phyloP scores from a whole-genome alignment of 2,329 filamentous ascomycete genomes.

The Acephala macrosclerotiorum region DNA sequence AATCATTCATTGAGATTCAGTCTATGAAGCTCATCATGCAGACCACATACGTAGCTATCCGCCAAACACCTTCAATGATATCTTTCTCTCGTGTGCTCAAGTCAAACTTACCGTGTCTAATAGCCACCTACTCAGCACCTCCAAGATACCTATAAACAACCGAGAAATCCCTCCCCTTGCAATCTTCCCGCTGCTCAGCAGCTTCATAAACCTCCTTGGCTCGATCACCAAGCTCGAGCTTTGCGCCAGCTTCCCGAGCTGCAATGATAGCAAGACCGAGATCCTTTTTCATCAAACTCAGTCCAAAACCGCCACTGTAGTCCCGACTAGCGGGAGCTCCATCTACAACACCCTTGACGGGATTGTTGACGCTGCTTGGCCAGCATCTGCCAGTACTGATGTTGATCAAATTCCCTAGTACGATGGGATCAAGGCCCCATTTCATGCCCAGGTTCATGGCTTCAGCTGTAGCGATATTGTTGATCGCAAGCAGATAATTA shows the following conservation, averaged over 20 bases:
- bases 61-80: constrained; percentile 8
- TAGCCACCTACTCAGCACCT: constrained; percentile 27
- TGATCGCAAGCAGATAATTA: constrained; percentile 94
- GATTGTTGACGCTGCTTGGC: constrained; percentile 96
- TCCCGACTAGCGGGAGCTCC: constrained; percentile 77
- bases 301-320: constrained; percentile 80
- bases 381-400: constrained; percentile 94
- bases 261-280: constrained; percentile 76
- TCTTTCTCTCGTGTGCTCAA: neutral
- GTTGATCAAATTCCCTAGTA: constrained; percentile 87
- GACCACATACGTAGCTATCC: neutral
- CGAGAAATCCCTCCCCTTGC: constrained; percentile 79
- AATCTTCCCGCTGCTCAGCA: constrained; percentile 66
- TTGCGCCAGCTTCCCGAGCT: constrained; percentile 70
- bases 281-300: constrained; percentile 84
- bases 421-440: constrained; percentile 61
- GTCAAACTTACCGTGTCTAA: neutral
- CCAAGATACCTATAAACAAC: constrained; percentile 79
- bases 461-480: constrained; percentile 75
- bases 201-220: constrained; percentile 73
- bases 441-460: constrained; percentile 65
- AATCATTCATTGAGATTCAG: neutral
- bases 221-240: constrained; percentile 67
- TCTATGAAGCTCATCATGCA: constrained; percentile 1
- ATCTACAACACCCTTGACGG: constrained; percentile 83